Percentiles rank a stretch among this genome's conserved stretches.
phyloP scores from a whole-genome alignment of 163 green algal genomes.

The Chlorella variabilis region DNA sequence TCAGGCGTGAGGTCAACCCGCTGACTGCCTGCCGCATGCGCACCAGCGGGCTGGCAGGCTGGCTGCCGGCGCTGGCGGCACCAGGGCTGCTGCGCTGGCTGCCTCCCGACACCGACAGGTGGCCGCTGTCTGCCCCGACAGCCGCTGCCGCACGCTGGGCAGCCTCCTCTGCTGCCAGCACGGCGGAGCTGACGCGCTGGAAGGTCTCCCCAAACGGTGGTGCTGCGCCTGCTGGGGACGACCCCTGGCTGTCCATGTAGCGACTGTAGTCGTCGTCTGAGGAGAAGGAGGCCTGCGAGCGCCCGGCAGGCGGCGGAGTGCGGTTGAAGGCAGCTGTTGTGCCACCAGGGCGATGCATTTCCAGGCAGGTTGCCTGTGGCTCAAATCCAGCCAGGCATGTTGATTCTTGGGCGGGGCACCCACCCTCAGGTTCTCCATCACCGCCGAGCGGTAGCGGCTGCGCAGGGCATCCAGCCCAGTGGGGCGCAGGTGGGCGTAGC shows the following conservation, averaged over 20 bases:
- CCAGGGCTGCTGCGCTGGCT: not conserved
- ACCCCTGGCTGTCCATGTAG: slow-evolving; percentile 2
- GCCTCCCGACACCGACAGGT: not conserved
- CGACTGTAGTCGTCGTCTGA: not conserved
- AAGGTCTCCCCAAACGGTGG: slow-evolving; percentile 16
- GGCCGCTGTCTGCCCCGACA: not conserved
- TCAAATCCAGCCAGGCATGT: not conserved
- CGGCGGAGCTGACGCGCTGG: not conserved
- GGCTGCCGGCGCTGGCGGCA: not conserved
- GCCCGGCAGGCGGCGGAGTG: not conserved
- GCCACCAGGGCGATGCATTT: too few species aligned
- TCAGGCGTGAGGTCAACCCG: not conserved
- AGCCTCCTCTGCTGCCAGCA: slow-evolving; percentile 10
- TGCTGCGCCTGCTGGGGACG: not conserved
- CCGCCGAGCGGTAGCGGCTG: slow-evolving; percentile 1
- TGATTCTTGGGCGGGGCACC: not conserved
- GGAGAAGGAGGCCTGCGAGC: slow-evolving; percentile 12
- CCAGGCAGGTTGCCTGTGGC: not conserved
- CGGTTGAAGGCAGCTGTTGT: not conserved
- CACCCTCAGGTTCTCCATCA: slow-evolving; percentile 26
- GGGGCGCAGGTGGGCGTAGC: slow-evolving; percentile 52
- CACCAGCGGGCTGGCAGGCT: slow-evolving; percentile 16
- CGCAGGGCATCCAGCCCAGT: slow-evolving; percentile 39
- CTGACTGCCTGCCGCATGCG: slow-evolving; percentile 18
- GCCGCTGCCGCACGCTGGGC: not conserved